These are phyloP conservation scores for Ascoidea tarda DNA, from an alignment of 805 yeast genomes.

Conservation along the genomic window DNA sequence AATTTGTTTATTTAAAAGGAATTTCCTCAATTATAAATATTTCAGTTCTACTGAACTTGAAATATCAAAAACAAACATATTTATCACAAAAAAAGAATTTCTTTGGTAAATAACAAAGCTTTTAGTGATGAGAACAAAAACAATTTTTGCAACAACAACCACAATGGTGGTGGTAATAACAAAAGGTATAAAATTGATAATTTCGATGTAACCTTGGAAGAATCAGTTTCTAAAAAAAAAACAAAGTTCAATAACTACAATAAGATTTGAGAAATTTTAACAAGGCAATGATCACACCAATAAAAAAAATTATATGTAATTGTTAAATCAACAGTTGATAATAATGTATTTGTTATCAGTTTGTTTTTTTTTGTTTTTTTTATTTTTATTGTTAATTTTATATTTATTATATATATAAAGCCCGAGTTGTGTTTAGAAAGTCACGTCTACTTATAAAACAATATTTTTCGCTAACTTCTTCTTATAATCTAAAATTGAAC, in stretches of 20 bases:
- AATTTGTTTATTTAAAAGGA: too few relatives aligned
- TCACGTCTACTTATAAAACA: constrained; percentile 34
- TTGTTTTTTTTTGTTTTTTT: background rate
- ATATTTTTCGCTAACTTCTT: constrained; percentile 86
- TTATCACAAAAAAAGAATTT: too few relatives aligned
- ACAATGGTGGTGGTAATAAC: too few relatives aligned
- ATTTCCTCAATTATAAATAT: too few relatives aligned
- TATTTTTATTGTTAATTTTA: background rate
- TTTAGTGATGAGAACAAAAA: too few relatives aligned
- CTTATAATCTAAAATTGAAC: constrained; percentile 82
- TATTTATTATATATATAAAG: background rate
- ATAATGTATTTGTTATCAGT: too few relatives aligned
- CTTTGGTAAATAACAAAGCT: too few relatives aligned
- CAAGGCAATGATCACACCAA: background rate
- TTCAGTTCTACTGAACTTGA: too few relatives aligned
- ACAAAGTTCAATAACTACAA: background rate
- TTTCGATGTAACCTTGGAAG: too few relatives aligned
- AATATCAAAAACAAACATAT: too few relatives aligned
- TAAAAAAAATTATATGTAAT: background rate
- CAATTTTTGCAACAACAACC: too few relatives aligned
- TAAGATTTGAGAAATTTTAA: background rate
- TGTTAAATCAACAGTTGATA: background rate
- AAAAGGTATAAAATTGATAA: too few relatives aligned
- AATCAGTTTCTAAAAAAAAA: background rate
- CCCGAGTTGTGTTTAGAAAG: background rate